Conservation (phyloP, 1,284 basidiomycete genomes). For the Psilocybe mexicana region DNA sequence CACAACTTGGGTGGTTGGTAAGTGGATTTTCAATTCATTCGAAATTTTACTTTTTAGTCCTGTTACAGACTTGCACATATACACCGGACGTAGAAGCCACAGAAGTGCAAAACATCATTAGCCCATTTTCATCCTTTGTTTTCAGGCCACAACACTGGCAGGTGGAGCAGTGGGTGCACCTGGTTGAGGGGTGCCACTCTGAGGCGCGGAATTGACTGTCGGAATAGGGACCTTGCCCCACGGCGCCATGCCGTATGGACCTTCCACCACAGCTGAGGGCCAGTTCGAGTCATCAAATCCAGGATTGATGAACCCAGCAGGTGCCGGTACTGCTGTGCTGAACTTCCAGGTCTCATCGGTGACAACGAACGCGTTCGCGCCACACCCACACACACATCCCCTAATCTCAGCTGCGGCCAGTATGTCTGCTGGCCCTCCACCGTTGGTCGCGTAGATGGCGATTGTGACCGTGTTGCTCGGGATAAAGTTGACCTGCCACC, state of each 20-base stretch:
- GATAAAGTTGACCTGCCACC: conserved; percentile 21
- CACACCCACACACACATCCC: conserved; percentile 11
- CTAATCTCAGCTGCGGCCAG: conserved; percentile 17
- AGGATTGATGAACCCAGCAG: conserved; percentile 23
- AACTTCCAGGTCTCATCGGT: conserved; percentile 19
- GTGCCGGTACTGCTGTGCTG: conserved; percentile 8
- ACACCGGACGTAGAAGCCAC: no score
- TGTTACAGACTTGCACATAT: no score
- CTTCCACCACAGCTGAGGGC: conserved; percentile 22
- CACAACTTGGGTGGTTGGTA: no score
- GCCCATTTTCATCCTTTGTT: background rate
- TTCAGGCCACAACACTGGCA: background rate
- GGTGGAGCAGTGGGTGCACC: conserved; percentile 7
- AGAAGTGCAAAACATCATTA: no score
- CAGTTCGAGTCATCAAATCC: conserved; percentile 26
- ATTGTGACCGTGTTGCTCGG: conserved; percentile 18
- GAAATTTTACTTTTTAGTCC: no score
- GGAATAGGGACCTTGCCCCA: conserved; percentile 26
- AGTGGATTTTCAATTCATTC: no score
- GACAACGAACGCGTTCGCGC: conserved; percentile 8
- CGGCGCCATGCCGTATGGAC: conserved; percentile 22
- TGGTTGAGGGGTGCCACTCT: background rate
- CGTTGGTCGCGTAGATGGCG: conserved; percentile 22
- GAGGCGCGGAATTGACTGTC: conserved; percentile 4
- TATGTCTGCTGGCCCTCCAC: conserved; percentile 23